Conservation (phyloP, 148 eudicot genomes). For the Chenopodium berlandieri region DNA sequence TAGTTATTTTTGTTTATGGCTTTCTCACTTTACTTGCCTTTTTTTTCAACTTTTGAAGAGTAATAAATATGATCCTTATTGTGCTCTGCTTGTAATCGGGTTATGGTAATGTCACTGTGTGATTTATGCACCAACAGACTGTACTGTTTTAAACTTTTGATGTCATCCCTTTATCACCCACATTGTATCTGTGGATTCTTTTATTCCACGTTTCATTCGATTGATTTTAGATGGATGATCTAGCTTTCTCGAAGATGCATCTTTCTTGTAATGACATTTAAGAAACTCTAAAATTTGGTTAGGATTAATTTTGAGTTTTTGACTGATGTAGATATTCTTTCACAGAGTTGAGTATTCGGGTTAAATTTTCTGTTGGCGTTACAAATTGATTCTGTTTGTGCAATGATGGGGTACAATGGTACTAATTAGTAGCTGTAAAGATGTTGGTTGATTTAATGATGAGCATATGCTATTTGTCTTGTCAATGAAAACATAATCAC, state of each 20-base stretch:
- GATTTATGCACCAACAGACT: conserved; percentile 12
- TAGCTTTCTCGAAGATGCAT: background rate
- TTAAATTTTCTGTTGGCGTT: conserved; percentile 1
- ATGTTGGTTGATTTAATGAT: conserved; percentile 8
- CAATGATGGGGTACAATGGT: conserved; percentile 5
- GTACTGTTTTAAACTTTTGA: background rate
- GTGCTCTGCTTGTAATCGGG: background rate
- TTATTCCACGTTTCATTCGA: background rate
- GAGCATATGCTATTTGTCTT: conserved; percentile 8
- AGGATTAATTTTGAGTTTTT: too few relatives aligned
- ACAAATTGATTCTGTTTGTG: conserved; percentile 13
- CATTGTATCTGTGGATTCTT: background rate
- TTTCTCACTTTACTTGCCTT: conserved; percentile 5
- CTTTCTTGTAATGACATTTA: background rate
- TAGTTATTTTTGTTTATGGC: conserved; percentile 18
- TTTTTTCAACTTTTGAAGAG: conserved; percentile 7
- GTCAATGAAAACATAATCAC: conserved; percentile 6
- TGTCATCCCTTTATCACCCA: conserved; percentile 6
- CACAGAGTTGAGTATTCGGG: background rate
- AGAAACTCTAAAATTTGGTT: background rate
- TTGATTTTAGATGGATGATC: background rate
- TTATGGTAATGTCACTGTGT: background rate
- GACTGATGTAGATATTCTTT: background rate
- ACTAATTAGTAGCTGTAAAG: conserved; percentile 18
- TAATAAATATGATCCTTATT: conserved; percentile 14